Evolutionary conservation across 2,329 filamentous ascomycete genomes (phyloP).

Genomic region (Tolypocladium paradoxum): DNA sequence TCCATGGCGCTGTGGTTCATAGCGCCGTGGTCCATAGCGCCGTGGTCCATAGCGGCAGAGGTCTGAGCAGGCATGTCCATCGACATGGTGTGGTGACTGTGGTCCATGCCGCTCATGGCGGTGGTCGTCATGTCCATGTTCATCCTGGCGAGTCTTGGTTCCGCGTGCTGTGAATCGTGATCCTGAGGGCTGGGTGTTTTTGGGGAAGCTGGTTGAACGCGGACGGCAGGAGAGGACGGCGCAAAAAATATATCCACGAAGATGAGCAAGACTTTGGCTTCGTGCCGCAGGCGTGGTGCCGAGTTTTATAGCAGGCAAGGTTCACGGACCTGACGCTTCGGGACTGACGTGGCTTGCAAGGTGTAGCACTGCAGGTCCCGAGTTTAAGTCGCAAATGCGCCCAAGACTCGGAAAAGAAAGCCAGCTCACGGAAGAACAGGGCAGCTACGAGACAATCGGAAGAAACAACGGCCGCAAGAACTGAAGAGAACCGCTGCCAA

Average conservation of each 20-base stretch:
- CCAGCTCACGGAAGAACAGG: neutral
- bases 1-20: slow-evolving; percentile 6
- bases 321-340: neutral
- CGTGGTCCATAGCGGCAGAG: slow-evolving; percentile 7
- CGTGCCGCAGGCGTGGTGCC: neutral
- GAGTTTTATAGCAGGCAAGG: neutral
- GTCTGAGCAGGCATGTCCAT: slow-evolving; percentile 3
- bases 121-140: neutral
- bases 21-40: slow-evolving; percentile 8
- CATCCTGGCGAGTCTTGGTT: neutral
- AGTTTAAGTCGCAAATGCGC: neutral
- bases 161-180: neutral
- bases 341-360: neutral
- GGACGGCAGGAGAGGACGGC: neutral
- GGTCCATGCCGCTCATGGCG: neutral
- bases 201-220: too few species aligned
- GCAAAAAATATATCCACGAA: neutral
- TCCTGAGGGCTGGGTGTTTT: neutral
- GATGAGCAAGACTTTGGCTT: neutral
- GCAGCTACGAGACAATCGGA: neutral
- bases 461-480: neutral
- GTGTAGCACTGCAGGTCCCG: neutral
- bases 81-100: slow-evolving; percentile 2
- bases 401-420: neutral
- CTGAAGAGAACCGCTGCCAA: neutral